phyloP scores from a whole-genome alignment of 441 rosid species.

The Erodium trifolium region DNA sequence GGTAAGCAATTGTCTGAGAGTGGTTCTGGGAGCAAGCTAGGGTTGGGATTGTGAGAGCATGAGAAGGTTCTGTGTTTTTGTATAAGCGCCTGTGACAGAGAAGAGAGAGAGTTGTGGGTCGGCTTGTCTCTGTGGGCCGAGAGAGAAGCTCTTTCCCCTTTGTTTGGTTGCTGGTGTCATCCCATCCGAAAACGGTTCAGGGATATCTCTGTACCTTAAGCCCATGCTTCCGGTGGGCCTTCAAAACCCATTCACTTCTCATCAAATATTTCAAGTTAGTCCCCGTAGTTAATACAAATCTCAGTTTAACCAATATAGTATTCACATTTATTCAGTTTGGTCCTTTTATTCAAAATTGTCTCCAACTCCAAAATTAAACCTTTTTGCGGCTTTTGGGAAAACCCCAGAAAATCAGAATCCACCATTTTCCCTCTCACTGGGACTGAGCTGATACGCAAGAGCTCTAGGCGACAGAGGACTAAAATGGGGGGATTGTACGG shows the following conservation, averaged over 20 bases:
- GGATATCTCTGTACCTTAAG: background rate
- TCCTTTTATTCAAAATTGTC: background rate
- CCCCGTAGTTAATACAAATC: background rate
- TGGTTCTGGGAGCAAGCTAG: background rate
- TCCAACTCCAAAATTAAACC: background rate
- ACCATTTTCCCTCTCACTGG: too few relatives aligned
- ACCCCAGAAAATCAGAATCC: background rate
- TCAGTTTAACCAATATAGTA: background rate
- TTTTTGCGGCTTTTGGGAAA: background rate
- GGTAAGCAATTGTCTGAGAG: background rate
- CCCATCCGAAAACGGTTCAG: background rate
- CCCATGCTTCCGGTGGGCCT: background rate
- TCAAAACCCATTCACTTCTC: background rate
- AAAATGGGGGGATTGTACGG: conserved; percentile 40
- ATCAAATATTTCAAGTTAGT: background rate
- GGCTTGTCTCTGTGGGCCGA: conserved; percentile 3
- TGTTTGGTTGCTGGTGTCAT: background rate
- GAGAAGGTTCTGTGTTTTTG: background rate
- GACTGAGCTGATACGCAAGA: too few relatives aligned
- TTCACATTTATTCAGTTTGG: background rate
- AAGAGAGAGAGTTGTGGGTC: background rate
- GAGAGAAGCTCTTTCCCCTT: background rate
- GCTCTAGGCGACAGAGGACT: background rate
- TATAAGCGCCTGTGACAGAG: background rate
- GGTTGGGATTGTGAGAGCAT: conserved; percentile 4